These are phyloP conservation scores for Mucor lusitanicus DNA, from an alignment of 371 early-diverging fungal genomes.

Conservation along the genomic window DNA sequence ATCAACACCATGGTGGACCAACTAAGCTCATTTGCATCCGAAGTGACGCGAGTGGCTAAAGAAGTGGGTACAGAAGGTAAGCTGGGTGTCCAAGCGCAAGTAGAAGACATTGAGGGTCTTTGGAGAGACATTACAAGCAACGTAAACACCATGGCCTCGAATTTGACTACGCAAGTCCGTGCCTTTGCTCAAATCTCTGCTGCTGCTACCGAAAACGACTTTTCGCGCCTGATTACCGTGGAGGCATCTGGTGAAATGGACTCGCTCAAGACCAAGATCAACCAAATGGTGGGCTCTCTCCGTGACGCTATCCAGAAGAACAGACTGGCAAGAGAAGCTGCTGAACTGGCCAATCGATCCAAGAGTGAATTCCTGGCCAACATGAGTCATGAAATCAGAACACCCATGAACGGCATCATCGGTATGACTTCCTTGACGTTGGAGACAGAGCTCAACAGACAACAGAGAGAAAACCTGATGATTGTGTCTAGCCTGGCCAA, in stretches of 20 bases:
- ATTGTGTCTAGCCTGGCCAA: conserved; percentile 70
- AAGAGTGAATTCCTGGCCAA: conserved; percentile 78
- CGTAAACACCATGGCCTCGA: conserved; percentile 55
- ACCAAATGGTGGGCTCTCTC: conserved; percentile 70
- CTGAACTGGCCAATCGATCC: conserved; percentile 74
- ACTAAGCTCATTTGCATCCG: conserved; percentile 45
- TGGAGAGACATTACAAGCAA: conserved; percentile 70
- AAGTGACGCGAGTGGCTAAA: conserved; percentile 47
- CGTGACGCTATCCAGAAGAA: conserved; percentile 74
- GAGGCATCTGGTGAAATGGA: conserved; percentile 80
- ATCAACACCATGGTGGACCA: conserved; percentile 62
- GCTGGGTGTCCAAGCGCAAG: conserved; percentile 39
- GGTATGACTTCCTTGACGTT: conserved; percentile 73
- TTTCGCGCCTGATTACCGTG: conserved; percentile 66
- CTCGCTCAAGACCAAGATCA: conserved; percentile 76
- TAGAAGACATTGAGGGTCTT: conserved; percentile 57
- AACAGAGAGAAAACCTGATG: conserved; percentile 77
- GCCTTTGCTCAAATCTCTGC: conserved; percentile 66
- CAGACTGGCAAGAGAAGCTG: conserved; percentile 70
- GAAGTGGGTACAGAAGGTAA: conserved; percentile 63
- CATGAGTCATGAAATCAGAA: conserved; percentile 77
- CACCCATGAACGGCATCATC: conserved; percentile 82
- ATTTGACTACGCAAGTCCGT: conserved; percentile 61
- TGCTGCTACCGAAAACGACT: conserved; percentile 69
- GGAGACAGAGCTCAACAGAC: conserved; percentile 66